Percentiles rank a stretch among this genome's conserved stretches.
Conservation (phyloP, 768 basidiomycete genomes). For the Tephrocybe sp. region DNA sequence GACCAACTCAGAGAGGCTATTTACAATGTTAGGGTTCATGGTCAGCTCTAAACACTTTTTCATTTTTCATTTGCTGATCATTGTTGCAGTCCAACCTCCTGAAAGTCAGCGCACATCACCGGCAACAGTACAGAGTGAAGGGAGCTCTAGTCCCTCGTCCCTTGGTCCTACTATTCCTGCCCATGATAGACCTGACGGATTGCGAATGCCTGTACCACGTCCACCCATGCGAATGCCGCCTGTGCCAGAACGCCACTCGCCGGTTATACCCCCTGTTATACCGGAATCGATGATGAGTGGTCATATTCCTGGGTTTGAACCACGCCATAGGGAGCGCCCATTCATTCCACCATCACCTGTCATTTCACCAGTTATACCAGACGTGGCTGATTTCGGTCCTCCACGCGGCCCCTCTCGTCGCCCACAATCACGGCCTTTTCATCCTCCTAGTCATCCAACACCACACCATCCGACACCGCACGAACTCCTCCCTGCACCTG, state of each 20-base stretch:
- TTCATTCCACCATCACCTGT: constrained; percentile 24
- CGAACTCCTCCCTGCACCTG: background rate
- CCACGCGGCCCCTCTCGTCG: constrained; percentile 1
- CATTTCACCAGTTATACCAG: constrained; percentile 30
- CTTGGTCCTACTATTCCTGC: background rate
- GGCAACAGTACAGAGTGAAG: constrained; percentile 4
- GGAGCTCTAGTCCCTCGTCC: constrained; percentile 4
- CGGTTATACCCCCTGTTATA: constrained; percentile 15
- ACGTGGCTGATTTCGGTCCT: background rate
- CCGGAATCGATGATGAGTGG: constrained; percentile 4
- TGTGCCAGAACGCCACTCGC: constrained; percentile 8
- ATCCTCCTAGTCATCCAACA: constrained; percentile 16
- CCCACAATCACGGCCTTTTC: background rate
- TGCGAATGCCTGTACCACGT: constrained; percentile 6
- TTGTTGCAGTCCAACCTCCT: constrained; percentile 7
- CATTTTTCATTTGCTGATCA: background rate
- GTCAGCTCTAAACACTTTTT: constrained; percentile 22
- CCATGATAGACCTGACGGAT: background rate
- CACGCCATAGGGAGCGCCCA: constrained; percentile 3
- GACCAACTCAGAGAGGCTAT: constrained; percentile 46
- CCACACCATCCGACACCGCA: background rate
- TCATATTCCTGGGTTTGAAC: constrained; percentile 18
- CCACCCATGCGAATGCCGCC: constrained; percentile 7
- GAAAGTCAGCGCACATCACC: constrained; percentile 16
- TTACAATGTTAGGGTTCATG: constrained; percentile 33